Evolutionary conservation across 139 green algal genomes (phyloP), one percentile per base, ranked within the genome.

Genomic region (Trebouxia sp.): DNA sequence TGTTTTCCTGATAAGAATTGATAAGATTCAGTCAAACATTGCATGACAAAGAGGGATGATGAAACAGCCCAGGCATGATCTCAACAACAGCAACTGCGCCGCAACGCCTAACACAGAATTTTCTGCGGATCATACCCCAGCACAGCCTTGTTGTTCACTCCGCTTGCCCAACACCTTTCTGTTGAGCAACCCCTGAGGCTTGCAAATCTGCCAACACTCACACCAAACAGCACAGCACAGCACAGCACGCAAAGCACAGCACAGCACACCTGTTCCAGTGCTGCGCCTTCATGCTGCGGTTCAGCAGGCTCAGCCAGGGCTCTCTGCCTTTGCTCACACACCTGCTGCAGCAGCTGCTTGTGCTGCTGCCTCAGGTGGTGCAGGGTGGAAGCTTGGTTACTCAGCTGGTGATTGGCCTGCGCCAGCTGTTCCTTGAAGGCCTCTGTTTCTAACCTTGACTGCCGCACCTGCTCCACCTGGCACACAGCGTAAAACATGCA

Each of bases 401-500:
- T 0, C 51, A 45, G 28, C 86, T 77, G 74, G 88, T 74, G 41
- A 78, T 81, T 37, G 41, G 28, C 80, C 65, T 92, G 80, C 79
- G 85, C 83, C 47, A 83, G 42, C 65, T 83, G 74, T 28, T 62
- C 80, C 35, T 28, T 41, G 26, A n/a, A 62, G 3, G 56, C 24
- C 35, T 80, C 8, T 5, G 41, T 62, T n/a, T 80, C 65, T 76
- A 88, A 62, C 17, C 88, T 75, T 0, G 88, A 90, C 39, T 82
- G 48, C 37, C 89, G 88, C 30, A 93, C 47, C 35, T 81, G 78
- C 32, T 94, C 89, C 11, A 94, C 91, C 85, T 94, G 86, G n/a
- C 50, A 83, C 5, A 0, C 24, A 65, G 22, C 26, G 39, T 48
- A 28, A 41, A 72, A 24, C 62, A 28, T 72, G 32, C 9, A n/a